Evolutionary conservation across 2,329 filamentous ascomycete genomes (phyloP).

Genomic region (Cercospora sp.): DNA sequence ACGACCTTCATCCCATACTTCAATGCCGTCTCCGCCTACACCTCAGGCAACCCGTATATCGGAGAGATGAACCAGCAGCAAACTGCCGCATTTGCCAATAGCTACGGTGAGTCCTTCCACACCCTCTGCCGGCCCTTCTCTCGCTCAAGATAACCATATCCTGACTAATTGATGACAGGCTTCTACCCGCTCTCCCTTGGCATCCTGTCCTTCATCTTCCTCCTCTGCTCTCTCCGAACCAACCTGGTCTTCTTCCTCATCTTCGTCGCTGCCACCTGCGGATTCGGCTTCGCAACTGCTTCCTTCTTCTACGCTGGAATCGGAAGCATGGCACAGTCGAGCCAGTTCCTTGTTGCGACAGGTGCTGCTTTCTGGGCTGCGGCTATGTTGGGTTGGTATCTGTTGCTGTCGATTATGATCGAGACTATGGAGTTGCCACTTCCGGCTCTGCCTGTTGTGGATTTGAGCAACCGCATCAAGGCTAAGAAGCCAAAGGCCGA

Average conservation of each 20-base stretch:
- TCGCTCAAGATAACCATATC: background rate
- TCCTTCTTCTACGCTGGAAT: background rate
- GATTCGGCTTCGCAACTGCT: background rate
- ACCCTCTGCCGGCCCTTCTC: background rate
- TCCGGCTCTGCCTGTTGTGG: conserved; percentile 24
- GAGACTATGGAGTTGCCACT: conserved; percentile 26
- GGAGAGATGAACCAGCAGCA: conserved; percentile 20
- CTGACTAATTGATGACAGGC: conserved; percentile 3
- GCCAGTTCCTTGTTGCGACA: background rate
- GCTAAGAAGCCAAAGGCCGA: conserved; percentile 18
- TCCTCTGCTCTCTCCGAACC: background rate
- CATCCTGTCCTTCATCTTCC: background rate
- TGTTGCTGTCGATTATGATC: background rate
- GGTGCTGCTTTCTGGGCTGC: background rate
- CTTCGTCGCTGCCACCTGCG: background rate
- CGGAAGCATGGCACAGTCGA: background rate
- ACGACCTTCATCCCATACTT: conserved; percentile 28
- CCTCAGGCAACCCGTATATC: conserved; percentile 23
- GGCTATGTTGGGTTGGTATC: background rate
- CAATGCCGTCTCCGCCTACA: conserved; percentile 27
- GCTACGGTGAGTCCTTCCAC: conserved; percentile 21
- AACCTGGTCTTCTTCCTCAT: background rate
- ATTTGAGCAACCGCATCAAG: conserved; percentile 24
- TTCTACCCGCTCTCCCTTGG: conserved; percentile 15
- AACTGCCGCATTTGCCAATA: conserved; percentile 23